phyloP scores from a whole-genome alignment of 441 rosid species.

The Theobroma grandiflorum region DNA sequence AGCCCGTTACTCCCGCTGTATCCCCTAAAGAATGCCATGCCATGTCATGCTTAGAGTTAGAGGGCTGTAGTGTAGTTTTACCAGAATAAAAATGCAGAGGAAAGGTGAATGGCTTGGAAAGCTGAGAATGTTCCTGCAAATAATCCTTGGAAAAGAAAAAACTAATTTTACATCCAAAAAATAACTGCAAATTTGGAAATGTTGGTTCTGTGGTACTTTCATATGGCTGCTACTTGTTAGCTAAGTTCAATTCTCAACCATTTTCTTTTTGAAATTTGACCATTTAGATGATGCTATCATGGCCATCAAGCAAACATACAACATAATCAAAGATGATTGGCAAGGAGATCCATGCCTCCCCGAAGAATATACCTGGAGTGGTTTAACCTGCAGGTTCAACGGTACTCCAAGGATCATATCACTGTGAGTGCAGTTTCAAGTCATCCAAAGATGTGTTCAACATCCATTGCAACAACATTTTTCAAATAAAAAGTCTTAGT shows the following conservation, averaged over 20 bases:
- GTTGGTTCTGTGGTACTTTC: too few species aligned
- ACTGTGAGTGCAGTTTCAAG: not conserved
- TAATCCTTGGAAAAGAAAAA: too few species aligned
- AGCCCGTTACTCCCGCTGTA: too few species aligned
- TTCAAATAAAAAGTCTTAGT: not conserved
- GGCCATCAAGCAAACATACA: not conserved
- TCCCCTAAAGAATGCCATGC: too few species aligned
- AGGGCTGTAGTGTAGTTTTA: too few species aligned
- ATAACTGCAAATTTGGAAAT: too few species aligned
- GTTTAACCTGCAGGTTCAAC: not conserved
- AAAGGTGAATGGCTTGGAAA: too few species aligned
- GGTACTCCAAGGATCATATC: not conserved
- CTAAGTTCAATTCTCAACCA: not conserved
- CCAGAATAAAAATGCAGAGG: too few species aligned
- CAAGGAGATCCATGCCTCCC: slow-evolving; percentile 16
- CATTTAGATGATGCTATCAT: not conserved
- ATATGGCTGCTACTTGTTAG: too few species aligned
- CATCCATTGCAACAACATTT: not conserved
- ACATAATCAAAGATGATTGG: not conserved
- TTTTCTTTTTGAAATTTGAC: not conserved
- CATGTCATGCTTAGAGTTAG: too few species aligned
- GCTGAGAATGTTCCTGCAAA: too few species aligned
- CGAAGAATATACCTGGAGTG: not conserved
- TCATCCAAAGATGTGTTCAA: not conserved
- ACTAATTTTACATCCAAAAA: too few species aligned